Base-by-base conservation (phyloP, 306 rosid species). In the Begonia fuchsioides region DNA sequence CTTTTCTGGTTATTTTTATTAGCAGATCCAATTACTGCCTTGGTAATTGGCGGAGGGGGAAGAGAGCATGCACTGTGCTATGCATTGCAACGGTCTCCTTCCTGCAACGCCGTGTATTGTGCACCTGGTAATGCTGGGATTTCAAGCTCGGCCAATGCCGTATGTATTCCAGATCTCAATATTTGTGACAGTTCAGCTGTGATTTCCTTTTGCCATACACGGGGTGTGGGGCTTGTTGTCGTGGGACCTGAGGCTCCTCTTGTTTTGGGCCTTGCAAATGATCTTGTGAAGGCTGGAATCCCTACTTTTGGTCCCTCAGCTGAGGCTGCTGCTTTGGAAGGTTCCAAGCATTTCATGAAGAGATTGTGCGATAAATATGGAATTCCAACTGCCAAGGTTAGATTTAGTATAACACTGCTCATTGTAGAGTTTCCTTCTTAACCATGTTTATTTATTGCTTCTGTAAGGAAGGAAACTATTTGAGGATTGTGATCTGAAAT, bases 231-330 rank as follows among this genome's bases (percentile, higher is more conserved):
- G 11, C 79, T 84, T 35, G 97, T 81, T 46, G 87, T 84, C 38
- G 87, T 90, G 38, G 98, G 98, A 46, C 98, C 98, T 0, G 98
- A 90, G 87, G 94, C 85, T 15, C 94, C 94, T 48, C 94, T 90
- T 51, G 93, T 85, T 67, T 58, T 92, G 7, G 96, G 98, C 39
- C 77, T 90, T 45, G 72, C 74, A 17, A 90, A 90, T 57, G 73
- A 82, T 52, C 70, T 90, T 52, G 66, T 57, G 51, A 51, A 70
- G 71, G 87, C 70, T 55, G 95, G 84, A 60, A 82, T 85, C 59
- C 85, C 81, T 50, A 59, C 98, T 32, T 90, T 90, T 72, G 95
- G 98, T 41, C 98, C 98, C 10, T 85, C 98, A 38, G 83, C 95
- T 3, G 94, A 90, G 81, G 94, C 96, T 50, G 85, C 96, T 75